Evolutionary conservation across 805 yeast species (phyloP).

Genomic region (Zygoascus flipseniorum): DNA sequence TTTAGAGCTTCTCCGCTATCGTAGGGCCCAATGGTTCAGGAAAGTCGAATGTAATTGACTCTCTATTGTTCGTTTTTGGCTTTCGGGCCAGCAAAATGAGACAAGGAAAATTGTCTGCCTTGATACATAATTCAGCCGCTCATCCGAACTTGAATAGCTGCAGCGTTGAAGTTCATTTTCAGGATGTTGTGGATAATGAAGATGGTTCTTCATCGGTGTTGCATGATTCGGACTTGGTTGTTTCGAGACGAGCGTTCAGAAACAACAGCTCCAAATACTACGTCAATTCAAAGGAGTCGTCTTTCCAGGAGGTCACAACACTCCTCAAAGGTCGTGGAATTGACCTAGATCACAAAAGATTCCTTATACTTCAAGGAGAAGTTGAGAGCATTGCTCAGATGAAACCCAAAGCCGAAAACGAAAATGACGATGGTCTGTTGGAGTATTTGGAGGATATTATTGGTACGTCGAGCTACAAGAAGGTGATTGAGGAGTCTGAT

Average conservation of each 20-base stretch:
- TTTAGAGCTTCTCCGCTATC: constrained; percentile 83
- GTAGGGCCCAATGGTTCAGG: constrained; percentile 99
- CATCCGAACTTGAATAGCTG: constrained; percentile 62
- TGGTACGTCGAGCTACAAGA: constrained; percentile 83
- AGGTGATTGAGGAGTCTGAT: constrained; percentile 57
- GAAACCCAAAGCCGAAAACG: constrained; percentile 94
- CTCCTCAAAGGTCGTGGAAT: constrained; percentile 74
- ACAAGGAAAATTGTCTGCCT: constrained; percentile 84
- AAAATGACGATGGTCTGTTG: constrained; percentile 83
- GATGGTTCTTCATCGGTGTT: constrained; percentile 38
- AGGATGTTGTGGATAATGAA: constrained; percentile 56
- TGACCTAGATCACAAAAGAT: constrained; percentile 90
- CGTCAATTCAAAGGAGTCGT: constrained; percentile 60
- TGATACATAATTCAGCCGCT: constrained; percentile 83
- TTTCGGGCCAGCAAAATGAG: constrained; percentile 95
- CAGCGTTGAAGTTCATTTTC: constrained; percentile 85
- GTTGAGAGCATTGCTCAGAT: constrained; percentile 97
- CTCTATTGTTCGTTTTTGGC: constrained; percentile 93
- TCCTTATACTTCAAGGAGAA: constrained; percentile 92
- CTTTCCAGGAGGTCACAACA: constrained; percentile 69
- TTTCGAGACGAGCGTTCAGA: constrained; percentile 71
- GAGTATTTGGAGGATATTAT: constrained; percentile 96
- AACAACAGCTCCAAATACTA: constrained; percentile 73
- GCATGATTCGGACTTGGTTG: constrained; percentile 51
- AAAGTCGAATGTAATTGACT: constrained; percentile 94